phyloP scores from a whole-genome alignment of 371 early-diverging fungal genomes.

The Umbelopsis sp. region DNA sequence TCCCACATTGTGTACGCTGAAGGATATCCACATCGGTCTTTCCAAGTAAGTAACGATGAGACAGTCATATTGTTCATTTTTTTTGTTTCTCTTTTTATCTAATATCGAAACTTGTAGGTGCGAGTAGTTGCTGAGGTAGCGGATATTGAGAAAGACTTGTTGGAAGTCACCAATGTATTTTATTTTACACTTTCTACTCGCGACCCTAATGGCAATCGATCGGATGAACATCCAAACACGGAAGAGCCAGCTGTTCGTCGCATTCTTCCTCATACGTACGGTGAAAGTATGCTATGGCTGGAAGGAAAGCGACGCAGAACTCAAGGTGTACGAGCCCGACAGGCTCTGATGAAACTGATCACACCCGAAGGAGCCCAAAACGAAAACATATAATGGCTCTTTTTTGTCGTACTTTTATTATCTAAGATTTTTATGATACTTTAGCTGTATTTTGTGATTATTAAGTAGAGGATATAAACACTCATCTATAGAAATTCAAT shows the following conservation, averaged over 20 bases:
- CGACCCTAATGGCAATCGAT: not conserved
- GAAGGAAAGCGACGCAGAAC: constrained; percentile 67
- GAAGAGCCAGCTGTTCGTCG: constrained; percentile 37
- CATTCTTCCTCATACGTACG: constrained; percentile 75
- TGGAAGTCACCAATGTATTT: constrained; percentile 81
- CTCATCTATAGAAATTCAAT: no score
- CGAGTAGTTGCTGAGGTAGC: constrained; percentile 77
- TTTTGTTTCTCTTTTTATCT: constrained; percentile 18
- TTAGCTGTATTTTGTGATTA: no score
- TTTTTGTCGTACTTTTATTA: no score
- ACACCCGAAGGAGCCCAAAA: not conserved
- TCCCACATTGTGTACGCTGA: constrained; percentile 75
- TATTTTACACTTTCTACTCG: constrained; percentile 75
- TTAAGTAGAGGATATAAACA: no score
- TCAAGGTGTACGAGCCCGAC: constrained; percentile 35
- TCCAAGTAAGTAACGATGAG: constrained; percentile 62
- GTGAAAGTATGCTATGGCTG: constrained; percentile 75
- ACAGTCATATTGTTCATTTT: no score
- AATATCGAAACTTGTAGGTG: constrained; percentile 14
- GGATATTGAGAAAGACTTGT: constrained; percentile 59
- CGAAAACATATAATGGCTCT: not conserved
- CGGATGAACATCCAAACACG: constrained; percentile 24
- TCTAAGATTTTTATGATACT: not conserved
- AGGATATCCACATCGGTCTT: constrained; percentile 52
- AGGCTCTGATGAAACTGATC: constrained; percentile 21